These are phyloP conservation scores for Zancudomyces culisetae DNA, from an alignment of 371 early-diverging fungal genomes.

Conservation along the genomic window DNA sequence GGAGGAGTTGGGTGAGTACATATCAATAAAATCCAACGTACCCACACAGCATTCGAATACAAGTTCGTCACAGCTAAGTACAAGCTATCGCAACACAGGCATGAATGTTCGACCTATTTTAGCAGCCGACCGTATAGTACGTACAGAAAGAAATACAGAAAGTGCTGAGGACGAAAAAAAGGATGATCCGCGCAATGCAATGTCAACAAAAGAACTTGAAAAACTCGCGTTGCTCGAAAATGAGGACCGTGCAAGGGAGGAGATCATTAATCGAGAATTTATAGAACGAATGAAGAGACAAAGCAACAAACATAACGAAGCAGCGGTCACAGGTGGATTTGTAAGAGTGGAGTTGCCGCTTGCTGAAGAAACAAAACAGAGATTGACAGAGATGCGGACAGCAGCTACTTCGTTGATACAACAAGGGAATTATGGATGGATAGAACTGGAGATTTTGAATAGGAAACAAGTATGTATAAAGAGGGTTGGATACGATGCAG, in stretches of 20 bases:
- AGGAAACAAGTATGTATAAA: not conserved
- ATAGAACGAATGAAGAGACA: slow-evolving; percentile 6
- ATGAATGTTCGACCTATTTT: no score
- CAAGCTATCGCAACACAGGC: no score
- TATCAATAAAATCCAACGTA: no score
- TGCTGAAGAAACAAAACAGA: slow-evolving; percentile 7
- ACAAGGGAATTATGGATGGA: not conserved
- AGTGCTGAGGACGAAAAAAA: no score
- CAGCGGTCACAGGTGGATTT: slow-evolving; percentile 22
- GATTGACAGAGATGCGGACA: not conserved
- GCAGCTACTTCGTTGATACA: no score
- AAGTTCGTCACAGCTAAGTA: no score
- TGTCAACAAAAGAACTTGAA: slow-evolving; percentile 19
- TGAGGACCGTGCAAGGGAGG: slow-evolving; percentile 20
- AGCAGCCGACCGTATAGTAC: no score
- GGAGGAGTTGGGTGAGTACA: no score
- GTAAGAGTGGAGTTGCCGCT: slow-evolving; percentile 20
- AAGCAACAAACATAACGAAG: slow-evolving; percentile 14
- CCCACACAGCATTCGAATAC: no score
- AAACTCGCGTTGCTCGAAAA: slow-evolving; percentile 17
- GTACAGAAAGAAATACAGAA: no score
- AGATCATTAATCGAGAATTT: slow-evolving; percentile 16
- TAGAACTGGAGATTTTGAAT: not conserved
- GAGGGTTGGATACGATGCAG: not conserved
- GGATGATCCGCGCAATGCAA: slow-evolving; percentile 22